Conservation (phyloP, 2,329 filamentous ascomycete genomes). For the Monosporascus sp. region DNA sequence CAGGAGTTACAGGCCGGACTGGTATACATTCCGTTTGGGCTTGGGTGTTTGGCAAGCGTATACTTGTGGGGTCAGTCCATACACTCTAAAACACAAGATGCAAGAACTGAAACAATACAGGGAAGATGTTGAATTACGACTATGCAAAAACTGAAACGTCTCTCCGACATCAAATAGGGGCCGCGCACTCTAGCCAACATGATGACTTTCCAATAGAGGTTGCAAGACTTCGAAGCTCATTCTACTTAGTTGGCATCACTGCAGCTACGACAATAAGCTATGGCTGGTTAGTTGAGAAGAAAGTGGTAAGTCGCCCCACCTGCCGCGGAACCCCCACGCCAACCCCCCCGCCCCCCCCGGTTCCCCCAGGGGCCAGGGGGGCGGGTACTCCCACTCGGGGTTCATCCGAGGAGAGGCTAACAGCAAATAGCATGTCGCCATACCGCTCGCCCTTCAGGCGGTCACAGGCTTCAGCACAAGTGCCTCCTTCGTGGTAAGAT, state of each 20-base stretch:
- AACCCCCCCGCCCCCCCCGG: no score
- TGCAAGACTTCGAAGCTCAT: conserved; percentile 6
- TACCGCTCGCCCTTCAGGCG: conserved; percentile 6
- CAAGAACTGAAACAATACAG: not conserved
- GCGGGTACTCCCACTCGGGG: not conserved
- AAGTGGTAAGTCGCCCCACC: not conserved
- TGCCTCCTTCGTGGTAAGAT: conserved; percentile 10
- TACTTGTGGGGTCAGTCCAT: conserved; percentile 11
- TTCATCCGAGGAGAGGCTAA: not conserved
- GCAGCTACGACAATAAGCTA: conserved; percentile 5
- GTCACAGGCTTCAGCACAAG: conserved; percentile 9
- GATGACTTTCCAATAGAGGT: conserved; percentile 9
- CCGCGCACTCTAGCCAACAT: no score
- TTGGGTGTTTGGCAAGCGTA: conserved; percentile 10
- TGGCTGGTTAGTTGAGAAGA: conserved; percentile 11
- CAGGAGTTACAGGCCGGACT: conserved; percentile 13
- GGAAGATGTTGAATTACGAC: conserved; percentile 8
- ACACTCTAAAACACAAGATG: not conserved
- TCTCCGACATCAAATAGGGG: no score
- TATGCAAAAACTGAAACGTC: not conserved
- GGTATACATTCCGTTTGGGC: conserved; percentile 14
- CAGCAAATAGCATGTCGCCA: conserved; percentile 4
- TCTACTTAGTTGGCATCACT: conserved; percentile 3
- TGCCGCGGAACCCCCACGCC: no score
- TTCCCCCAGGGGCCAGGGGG: no score